Evolutionary conservation across 306 rosid genomes (phyloP), one percentile per base, ranked within the genome.

Genomic region (Dalbergia oliveri): DNA sequence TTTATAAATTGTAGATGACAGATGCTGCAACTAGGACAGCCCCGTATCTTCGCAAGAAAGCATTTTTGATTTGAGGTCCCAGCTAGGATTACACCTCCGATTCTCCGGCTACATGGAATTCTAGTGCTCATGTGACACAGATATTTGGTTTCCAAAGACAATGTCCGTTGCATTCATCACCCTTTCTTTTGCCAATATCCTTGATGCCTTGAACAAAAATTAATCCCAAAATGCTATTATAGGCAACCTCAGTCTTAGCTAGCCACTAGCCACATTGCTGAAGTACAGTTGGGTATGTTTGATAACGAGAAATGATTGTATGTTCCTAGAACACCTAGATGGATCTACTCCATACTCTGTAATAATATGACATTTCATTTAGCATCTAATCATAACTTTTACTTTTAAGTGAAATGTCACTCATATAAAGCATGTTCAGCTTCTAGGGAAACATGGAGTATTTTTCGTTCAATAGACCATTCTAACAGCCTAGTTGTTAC

Each of bases 11-110:
- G 53, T 5, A 64, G 50, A 13, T 8, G 31, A 21, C 50, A 65
- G 72, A 39, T 69, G 59, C 63, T 59, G 9, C 64, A 70, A 70
- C 13, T 33, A 63, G 80, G 79, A 71, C 79, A 79, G 77, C 18
- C 35, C 35, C 56, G 41, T 69, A 78, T 83, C 43, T 78, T 5
- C 80, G 66, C 72, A 23, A n/a, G 9, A 83, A 73, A 66, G 53
- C 9, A 51, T 57, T 66, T 43, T 73, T 62, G 63, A 69, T 53
- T 77, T 83, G 75, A 64, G 80, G 66, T 66, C 79, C 69, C 76
- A 78, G 13, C 44, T 77, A 62, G 51, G 74, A 77, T 82, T 58
- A 60, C 54, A 16, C 41, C 73, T 82, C 47, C 51, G 78, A 76
- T 76, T 82, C 78, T 56, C 74, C 45, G 70, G 60, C 69, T 63